Base-by-base conservation (phyloP, 768 basidiomycete genomes). In the Amanita phalloides region DNA sequence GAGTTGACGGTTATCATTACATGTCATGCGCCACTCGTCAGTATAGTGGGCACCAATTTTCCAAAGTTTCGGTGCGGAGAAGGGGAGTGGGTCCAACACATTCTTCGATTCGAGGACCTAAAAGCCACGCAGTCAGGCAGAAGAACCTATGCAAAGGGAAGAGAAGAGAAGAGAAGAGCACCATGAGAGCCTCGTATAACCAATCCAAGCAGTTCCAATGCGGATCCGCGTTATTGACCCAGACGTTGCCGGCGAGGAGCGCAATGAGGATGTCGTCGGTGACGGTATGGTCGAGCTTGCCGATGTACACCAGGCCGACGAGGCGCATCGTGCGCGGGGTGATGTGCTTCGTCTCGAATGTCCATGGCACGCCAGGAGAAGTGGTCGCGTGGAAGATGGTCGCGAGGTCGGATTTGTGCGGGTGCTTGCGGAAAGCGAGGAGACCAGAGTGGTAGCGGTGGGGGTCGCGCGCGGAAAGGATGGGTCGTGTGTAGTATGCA, bases 371-470 rank as follows among this genome's bases (percentile, higher is more conserved):
- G 30, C 44, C 28, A 30, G 28, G 28, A 14, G 44, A 30, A 14
- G 28, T 45, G 26, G 44, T 45, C n/a, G 44, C 44, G 44, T 45
- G 44, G n/a, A 45, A 45, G 30, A 45, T 25, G 5, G 44, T 45
- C 7, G 44, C 44, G 17, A 33, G 33, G 33, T 30, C 28, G 30
- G 44, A 17, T 45, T 45, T 45, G 13, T 33, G 33, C 5, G 17
- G 28, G 44, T 17, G 26, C 3, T 42, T 45, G n/a, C 26, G 44
- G 44, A 45, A 30, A 0, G 28, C 17, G 26, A 45, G 44, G 10
- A 45, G 44, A n/a, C 44, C 44, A 5, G 26, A 45, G 8, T 45
- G 44, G 44, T 45, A 45, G 11, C 44, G 44, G 44, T 45, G 44
- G 26, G 44, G 44, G 17, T 45, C 44, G 26, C 41, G 20, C 10